A percentile compares a stretch with the other conserved stretches of the same genome.
Conservation (phyloP, 257 asterid genomes). For the Rhazya stricta region DNA sequence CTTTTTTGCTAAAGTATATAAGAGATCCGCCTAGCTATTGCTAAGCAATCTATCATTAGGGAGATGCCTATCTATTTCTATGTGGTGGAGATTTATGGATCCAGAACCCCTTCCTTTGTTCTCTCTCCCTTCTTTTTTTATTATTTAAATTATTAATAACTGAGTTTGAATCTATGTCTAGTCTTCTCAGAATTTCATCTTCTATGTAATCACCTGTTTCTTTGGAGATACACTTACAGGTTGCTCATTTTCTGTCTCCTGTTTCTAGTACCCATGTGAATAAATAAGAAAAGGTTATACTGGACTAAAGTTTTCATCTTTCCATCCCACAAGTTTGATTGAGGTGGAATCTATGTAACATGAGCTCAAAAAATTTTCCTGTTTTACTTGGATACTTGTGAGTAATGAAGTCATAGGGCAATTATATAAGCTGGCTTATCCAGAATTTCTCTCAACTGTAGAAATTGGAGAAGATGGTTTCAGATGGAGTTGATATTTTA, state of each 20-base stretch:
- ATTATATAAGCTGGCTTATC: conserved; percentile 1
- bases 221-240: background rate
- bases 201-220: background rate
- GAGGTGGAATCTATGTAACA: background rate
- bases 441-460: conserved; percentile 28
- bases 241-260: background rate
- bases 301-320: background rate
- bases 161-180: background rate
- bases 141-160: too few relatives aligned
- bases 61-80: background rate
- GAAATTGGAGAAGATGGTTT: conserved; percentile 78
- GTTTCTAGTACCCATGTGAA: background rate
- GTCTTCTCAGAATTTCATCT: background rate
- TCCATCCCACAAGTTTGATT: background rate
- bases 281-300: background rate
- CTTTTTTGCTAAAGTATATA: too few relatives aligned
- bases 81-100: background rate
- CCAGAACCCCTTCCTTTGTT: background rate
- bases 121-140: too few relatives aligned
- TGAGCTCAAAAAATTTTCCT: background rate
- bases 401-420: background rate
- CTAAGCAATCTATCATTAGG: background rate
- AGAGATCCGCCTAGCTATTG: background rate
- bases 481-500: conserved; percentile 63
- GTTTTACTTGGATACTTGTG: background rate